Base-by-base conservation (phyloP, 805 yeast genomes). In the Ogataea chonburiensis region DNA sequence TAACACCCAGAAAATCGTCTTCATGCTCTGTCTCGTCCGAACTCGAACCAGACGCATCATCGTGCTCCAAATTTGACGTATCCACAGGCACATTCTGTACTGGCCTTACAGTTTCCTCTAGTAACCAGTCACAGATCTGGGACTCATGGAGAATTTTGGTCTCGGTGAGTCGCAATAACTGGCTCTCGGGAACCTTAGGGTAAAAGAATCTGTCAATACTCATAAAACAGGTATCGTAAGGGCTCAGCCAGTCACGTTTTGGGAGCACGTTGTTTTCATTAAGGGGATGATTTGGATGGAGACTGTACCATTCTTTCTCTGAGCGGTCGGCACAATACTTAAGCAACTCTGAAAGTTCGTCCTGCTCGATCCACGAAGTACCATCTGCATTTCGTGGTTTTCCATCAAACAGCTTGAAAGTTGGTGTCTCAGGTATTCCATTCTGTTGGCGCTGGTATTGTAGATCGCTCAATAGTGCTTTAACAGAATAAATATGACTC, bases 381-480 rank as follows among this genome's bases (percentile, higher is more conserved):
- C 38, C 31, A 6, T 31, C 24, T 10, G 39, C 41, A 0, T 17
- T 13, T 28, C 78, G 53, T 1, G 47, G 35, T 4, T 31, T 44
- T 7, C 45, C 49, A 18, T 57, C 60, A 33, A 56, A 64, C 20
- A 44, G 49, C 28, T 17, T 57, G 20, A 15, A 55, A 37, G 12
- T 44, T 4, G 58, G 39, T 34, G 64, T 67, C 0, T 50, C 41
- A 0, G 50, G 47, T 22, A 73, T 46, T 6, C 68, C 66, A 29
- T 68, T 56, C 3, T 56, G 25, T n/a, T 61, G 58, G 35, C 86
- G 63, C 40, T 79, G 80, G 41, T 51, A 69, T 17, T 53, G 57
- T 7, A 79, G 69, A 47, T 86, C 94, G 19, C 70, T 68, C 60
- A 82, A 70, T 9, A 87, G 64, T 24, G 71, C 74, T 32, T 65